Conservation (phyloP, 176 grass and related monocot genomes). For the Carex pumila region DNA sequence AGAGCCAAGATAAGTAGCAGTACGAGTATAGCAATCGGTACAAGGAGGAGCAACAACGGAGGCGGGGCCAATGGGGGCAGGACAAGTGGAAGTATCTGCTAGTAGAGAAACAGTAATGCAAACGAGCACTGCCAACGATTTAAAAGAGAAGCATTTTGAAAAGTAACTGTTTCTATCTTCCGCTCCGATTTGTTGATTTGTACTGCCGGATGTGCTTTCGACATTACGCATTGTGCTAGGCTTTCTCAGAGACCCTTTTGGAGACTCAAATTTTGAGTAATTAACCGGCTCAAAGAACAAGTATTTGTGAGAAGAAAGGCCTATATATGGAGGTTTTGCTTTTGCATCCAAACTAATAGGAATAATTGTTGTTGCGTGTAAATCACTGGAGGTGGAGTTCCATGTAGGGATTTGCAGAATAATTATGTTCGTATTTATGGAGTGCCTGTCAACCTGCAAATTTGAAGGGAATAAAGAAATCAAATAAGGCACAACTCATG, state of each 20-base stretch:
- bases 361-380: background rate
- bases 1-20: slow-evolving; percentile 63
- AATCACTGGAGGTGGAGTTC: background rate
- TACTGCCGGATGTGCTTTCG: background rate
- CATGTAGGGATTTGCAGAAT: background rate
- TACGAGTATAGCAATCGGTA: slow-evolving; percentile 58
- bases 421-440: background rate
- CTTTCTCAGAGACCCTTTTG: slow-evolving; percentile 11
- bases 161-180: background rate
- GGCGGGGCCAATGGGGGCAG: slow-evolving; percentile 84
- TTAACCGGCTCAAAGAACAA: background rate
- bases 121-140: slow-evolving; percentile 41
- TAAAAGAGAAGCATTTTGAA: slow-evolving; percentile 35
- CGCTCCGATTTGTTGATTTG: background rate
- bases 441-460: background rate
- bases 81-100: slow-evolving; percentile 69
- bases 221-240: background rate
- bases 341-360: background rate
- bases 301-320: background rate
- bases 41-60: slow-evolving; percentile 62
- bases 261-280: slow-evolving; percentile 32
- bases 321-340: background rate
- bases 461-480: background rate
- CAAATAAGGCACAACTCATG: no score
- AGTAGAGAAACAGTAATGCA: slow-evolving; percentile 60